Percentiles rank a stretch among this genome's conserved stretches.
These are phyloP conservation scores for Globisporangium megalacanthum DNA, from an alignment of 352 stramenopile species.

Conservation along the genomic window DNA sequence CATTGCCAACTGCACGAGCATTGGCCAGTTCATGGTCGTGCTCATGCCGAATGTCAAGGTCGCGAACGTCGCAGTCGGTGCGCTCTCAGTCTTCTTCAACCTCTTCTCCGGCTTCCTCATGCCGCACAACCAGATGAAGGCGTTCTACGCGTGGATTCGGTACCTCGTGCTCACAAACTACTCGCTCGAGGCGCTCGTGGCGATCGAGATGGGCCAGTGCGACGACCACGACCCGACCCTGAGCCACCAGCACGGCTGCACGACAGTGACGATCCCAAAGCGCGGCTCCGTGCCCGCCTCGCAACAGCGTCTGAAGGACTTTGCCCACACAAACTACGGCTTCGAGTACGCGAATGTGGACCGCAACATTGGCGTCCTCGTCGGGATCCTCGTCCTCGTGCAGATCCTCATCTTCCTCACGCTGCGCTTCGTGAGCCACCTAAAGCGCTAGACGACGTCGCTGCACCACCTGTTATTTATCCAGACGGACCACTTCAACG, in stretches of 20 bases:
- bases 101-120: conserved; percentile 33
- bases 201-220: conserved; percentile 13
- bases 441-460: conserved; percentile 28
- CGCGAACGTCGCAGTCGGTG: conserved; percentile 40
- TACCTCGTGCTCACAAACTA: conserved; percentile 25
- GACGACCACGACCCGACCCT: too few species aligned
- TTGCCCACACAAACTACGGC: conserved; percentile 16
- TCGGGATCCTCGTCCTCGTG: conserved; percentile 22
- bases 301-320: conserved; percentile 9
- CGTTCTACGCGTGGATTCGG: conserved; percentile 24
- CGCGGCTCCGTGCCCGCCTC: not conserved
- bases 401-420: conserved; percentile 40
- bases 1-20: conserved; percentile 13
- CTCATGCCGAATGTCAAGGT: conserved; percentile 51
- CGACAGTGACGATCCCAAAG: not conserved
- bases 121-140: conserved; percentile 14
- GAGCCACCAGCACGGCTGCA: conserved; percentile 3
- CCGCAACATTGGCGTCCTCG: conserved; percentile 19
- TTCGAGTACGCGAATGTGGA: conserved; percentile 20
- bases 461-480: too few species aligned
- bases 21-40: conserved; percentile 38
- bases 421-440: conserved; percentile 43
- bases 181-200: conserved; percentile 15
- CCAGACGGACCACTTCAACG: too few species aligned
- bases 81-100: conserved; percentile 43